Conservation (phyloP, 345 rosid species). For the Ricinus communis region DNA sequence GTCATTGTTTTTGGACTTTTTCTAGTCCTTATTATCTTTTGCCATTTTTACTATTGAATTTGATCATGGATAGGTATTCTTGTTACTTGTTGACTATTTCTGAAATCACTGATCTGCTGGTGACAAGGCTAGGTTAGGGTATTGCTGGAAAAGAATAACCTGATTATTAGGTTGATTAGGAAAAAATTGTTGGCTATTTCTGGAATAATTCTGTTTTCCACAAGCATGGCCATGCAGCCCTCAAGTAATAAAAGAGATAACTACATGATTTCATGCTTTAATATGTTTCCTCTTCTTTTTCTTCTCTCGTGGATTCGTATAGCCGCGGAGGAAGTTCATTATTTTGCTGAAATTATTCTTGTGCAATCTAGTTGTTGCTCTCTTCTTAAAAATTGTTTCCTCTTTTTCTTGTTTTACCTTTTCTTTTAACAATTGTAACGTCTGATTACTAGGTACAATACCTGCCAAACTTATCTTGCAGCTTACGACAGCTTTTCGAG, state of each 20-base stretch:
- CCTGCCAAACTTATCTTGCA: conserved; percentile 88
- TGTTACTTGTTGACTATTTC: background rate
- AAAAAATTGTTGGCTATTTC: background rate
- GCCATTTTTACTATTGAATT: background rate
- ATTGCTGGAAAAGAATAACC: background rate
- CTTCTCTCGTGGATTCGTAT: too few relatives aligned
- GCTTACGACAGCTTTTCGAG: conserved; percentile 86
- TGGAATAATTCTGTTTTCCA: too few relatives aligned
- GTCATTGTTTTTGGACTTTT: background rate
- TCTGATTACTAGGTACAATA: conserved; percentile 63
- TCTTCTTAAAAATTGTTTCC: background rate
- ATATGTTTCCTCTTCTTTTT: background rate
- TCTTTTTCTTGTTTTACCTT: background rate
- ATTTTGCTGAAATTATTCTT: background rate
- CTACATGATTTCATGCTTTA: background rate
- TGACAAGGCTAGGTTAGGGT: background rate
- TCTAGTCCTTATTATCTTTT: background rate
- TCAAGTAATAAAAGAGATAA: background rate
- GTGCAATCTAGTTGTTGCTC: background rate
- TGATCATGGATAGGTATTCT: background rate
- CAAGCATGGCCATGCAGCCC: background rate
- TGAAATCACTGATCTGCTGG: background rate
- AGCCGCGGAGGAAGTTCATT: too few relatives aligned
- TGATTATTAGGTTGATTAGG: background rate
- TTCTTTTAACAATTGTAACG: background rate